Evolutionary conservation across 768 basidiomycete genomes (phyloP).

Genomic region (Phylloporus sp.): DNA sequence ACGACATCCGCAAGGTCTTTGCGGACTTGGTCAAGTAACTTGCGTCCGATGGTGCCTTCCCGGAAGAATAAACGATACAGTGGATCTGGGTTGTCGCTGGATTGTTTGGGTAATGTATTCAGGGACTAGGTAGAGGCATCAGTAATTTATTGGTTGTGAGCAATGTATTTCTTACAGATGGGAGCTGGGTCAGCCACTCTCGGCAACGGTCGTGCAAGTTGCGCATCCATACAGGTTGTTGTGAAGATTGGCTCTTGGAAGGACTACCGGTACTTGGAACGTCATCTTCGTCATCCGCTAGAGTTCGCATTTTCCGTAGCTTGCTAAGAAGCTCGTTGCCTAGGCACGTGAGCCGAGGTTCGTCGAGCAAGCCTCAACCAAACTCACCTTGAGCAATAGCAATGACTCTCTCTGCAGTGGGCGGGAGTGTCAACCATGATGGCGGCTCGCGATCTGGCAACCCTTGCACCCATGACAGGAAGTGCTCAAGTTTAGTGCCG

Average conservation of each 20-base stretch:
- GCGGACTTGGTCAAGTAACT: constrained; percentile 72
- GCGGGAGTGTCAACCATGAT: constrained; percentile 90
- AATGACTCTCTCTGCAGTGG: constrained; percentile 88
- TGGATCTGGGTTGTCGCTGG: constrained; percentile 73
- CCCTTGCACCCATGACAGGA: constrained; percentile 82
- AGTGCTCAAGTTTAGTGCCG: constrained; percentile 88
- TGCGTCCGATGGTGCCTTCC: constrained; percentile 76
- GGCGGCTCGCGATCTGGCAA: constrained; percentile 93
- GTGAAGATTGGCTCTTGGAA: constrained; percentile 57
- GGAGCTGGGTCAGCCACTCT: constrained; percentile 78
- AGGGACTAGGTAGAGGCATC: constrained; percentile 45
- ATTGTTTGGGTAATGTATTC: constrained; percentile 57
- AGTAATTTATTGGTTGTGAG: constrained; percentile 4
- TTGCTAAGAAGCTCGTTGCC: constrained; percentile 81
- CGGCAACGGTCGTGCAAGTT: constrained; percentile 72
- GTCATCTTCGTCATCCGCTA: constrained; percentile 82
- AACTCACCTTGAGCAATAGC: constrained; percentile 80
- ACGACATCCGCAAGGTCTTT: constrained; percentile 78
- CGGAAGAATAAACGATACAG: constrained; percentile 85
- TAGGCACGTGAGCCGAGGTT: constrained; percentile 27
- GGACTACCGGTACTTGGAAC: constrained; percentile 46
- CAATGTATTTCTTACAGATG: constrained; percentile 49
- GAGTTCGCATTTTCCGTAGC: constrained; percentile 87
- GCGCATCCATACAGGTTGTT: constrained; percentile 96
- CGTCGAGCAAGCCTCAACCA: neutral